Percentiles rank a stretch among this genome's conserved stretches.
Conservation (phyloP, 495 filamentous ascomycete species). For the Apodospora peruviana region DNA sequence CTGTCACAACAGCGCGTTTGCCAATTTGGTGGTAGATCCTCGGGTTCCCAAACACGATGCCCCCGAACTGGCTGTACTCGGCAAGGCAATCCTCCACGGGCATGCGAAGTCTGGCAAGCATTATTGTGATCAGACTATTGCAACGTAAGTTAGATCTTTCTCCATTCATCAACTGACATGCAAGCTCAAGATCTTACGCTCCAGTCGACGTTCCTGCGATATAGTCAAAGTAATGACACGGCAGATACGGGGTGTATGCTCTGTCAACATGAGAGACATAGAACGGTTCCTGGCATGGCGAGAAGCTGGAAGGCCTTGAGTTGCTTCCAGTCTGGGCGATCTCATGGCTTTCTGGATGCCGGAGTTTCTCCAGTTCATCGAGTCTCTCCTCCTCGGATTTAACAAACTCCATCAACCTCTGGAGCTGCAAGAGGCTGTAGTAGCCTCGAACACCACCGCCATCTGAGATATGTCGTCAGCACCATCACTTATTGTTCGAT, state of each 20-base stretch:
- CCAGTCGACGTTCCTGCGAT: constrained; percentile 1
- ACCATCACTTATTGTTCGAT: too few relatives aligned
- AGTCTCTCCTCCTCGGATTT: not conserved
- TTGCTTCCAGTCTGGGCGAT: not conserved
- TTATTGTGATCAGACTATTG: not conserved
- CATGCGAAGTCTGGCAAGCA: constrained; percentile 1
- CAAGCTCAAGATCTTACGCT: not conserved
- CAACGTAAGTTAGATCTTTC: not conserved
- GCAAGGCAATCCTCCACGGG: constrained; percentile 1
- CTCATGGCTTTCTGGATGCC: not conserved
- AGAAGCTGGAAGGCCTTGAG: not conserved
- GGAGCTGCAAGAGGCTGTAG: constrained; percentile 1
- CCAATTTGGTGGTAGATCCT: not conserved
- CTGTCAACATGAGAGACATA: not conserved
- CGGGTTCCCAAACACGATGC: constrained; percentile 1
- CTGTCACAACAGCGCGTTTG: too few relatives aligned
- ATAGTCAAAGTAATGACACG: constrained; percentile 1
- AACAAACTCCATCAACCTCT: not conserved
- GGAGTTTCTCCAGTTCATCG: not conserved
- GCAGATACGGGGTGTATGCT: not conserved
- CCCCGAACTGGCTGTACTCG: not conserved
- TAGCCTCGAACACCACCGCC: not conserved
- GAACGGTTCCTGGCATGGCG: not conserved
- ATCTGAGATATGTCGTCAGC: too few relatives aligned
- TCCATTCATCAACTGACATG: not conserved